Base-by-base conservation (phyloP, 495 filamentous ascomycete genomes). In the Tuber umbilicatum region DNA sequence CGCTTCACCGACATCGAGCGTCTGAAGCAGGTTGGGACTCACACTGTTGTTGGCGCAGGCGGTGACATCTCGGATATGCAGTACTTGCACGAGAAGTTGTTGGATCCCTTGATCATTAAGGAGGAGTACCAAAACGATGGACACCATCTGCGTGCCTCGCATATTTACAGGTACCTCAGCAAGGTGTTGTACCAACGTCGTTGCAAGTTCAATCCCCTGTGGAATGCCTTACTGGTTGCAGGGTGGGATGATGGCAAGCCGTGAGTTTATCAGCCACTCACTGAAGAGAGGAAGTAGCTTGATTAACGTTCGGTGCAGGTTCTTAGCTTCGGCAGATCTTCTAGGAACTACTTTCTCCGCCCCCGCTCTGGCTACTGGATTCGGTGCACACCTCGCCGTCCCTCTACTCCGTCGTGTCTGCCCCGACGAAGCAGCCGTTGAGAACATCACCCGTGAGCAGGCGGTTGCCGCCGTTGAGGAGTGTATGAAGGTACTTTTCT, bases 31-130 rank as follows among this genome's bases (percentile, higher is more conserved):
- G 98, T 99, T 85, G 90, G 90, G 84, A 87, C 89, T 39, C 86
- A 88, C 60, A 90, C 91, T 40, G 86, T 98, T 68, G 86, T 98
- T 81, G 95, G 95, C 73, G 95, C 97, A 85, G 92, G 94, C 82
- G 96, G 95, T 84, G 95, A 99, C 85, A 92, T 99, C 72, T 94
- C 91, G 75, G 95, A 99, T 86, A 98, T 99, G 95, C 95, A 99
- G 86, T 93, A 94, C 85, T 90, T 99, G 38, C 82, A 80, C 50
- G 91, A 97, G 87, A 92, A 95, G 72, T 88, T 96, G 75, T 89
- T 99, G 74, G 89, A 88, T 81, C 90, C 92, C 73, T 90, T 98
- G 23, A 80, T 82, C 83, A 93, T 94, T 86, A 87, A 90, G 83
- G 95, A 98, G 86, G 92, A 93, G 75, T 97, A 99, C 86, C 87